Conservation (phyloP, 2,329 filamentous ascomycete genomes). For the Stemphylium lycopersici region DNA sequence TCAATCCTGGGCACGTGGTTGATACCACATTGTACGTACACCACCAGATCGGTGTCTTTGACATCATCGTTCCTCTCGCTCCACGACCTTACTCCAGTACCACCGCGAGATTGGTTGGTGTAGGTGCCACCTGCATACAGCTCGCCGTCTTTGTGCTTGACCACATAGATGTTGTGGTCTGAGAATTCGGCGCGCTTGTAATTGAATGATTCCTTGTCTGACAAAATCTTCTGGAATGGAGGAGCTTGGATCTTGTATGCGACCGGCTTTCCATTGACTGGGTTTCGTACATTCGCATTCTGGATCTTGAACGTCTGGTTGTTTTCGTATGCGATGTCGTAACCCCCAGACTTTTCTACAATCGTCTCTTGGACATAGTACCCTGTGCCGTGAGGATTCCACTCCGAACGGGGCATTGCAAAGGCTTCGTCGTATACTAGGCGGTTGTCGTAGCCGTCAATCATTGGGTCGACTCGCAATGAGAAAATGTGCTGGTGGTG, state of each 20-base stretch:
- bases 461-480: slow-evolving; percentile 56
- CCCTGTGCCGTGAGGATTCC: slow-evolving; percentile 63
- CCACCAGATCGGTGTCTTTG: slow-evolving; percentile 62
- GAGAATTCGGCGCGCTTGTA: slow-evolving; percentile 66
- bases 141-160: slow-evolving; percentile 63
- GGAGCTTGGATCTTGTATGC: slow-evolving; percentile 59
- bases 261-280: slow-evolving; percentile 56
- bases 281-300: slow-evolving; percentile 53
- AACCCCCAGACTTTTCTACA: slow-evolving; percentile 56
- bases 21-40: slow-evolving; percentile 64
- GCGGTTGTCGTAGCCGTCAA: slow-evolving; percentile 55
- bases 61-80: slow-evolving; percentile 60
- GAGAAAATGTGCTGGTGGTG: slow-evolving; percentile 80
- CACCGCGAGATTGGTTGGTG: slow-evolving; percentile 64
- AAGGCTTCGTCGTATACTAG: slow-evolving; percentile 61
- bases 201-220: slow-evolving; percentile 60
- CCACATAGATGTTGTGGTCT: slow-evolving; percentile 64
- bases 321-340: slow-evolving; percentile 54
- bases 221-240: slow-evolving; percentile 58
- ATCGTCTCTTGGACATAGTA: slow-evolving; percentile 57
- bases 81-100: slow-evolving; percentile 56
- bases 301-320: slow-evolving; percentile 59
- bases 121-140: slow-evolving; percentile 66
- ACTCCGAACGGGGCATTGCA: slow-evolving; percentile 62
- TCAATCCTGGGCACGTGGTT: slow-evolving; percentile 63